phyloP scores from a whole-genome alignment of 1,284 basidiomycete genomes.

The Xerocomus amazonicus region DNA sequence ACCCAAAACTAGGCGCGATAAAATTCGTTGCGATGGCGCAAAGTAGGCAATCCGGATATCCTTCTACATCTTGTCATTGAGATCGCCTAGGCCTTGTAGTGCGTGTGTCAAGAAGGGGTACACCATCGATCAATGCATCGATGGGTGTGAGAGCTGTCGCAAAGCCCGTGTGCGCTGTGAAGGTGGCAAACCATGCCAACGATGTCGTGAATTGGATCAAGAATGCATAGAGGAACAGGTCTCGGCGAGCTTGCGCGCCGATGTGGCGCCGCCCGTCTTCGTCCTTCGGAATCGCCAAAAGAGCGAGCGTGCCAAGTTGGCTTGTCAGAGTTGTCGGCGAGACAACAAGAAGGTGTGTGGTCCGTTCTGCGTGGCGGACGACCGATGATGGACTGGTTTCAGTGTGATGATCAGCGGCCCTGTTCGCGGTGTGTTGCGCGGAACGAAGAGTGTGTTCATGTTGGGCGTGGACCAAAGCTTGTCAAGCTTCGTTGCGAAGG shows the following conservation, averaged over 20 bases:
- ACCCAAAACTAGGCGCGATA: slow-evolving; percentile 45
- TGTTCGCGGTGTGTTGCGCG: slow-evolving; percentile 54
- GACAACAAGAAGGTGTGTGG: slow-evolving; percentile 56
- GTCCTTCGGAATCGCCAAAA: slow-evolving; percentile 30
- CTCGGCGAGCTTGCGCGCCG: slow-evolving; percentile 17
- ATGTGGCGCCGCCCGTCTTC: slow-evolving; percentile 22
- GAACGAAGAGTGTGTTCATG: slow-evolving; percentile 52
- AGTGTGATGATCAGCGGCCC: slow-evolving; percentile 51
- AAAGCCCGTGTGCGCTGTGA: slow-evolving; percentile 54
- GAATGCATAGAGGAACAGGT: slow-evolving; percentile 36
- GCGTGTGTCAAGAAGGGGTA: slow-evolving; percentile 55
- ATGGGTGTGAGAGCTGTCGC: slow-evolving; percentile 51
- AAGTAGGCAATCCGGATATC: slow-evolving; percentile 36
- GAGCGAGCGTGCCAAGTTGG: slow-evolving; percentile 50
- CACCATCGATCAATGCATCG: slow-evolving; percentile 46
- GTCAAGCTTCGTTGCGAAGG: slow-evolving; percentile 54
- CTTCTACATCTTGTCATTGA: background rate
- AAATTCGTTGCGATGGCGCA: slow-evolving; percentile 53
- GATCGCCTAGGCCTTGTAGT: slow-evolving; percentile 44
- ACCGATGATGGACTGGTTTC: background rate
- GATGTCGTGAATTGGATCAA: slow-evolving; percentile 44
- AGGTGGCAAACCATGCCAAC: slow-evolving; percentile 47
- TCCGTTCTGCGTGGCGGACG: background rate
- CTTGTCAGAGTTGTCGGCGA: slow-evolving; percentile 52
- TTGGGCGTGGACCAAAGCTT: slow-evolving; percentile 49